Base-by-base conservation (phyloP, 2,329 filamentous ascomycete genomes). In the Arthrobotrys entomopaga region DNA sequence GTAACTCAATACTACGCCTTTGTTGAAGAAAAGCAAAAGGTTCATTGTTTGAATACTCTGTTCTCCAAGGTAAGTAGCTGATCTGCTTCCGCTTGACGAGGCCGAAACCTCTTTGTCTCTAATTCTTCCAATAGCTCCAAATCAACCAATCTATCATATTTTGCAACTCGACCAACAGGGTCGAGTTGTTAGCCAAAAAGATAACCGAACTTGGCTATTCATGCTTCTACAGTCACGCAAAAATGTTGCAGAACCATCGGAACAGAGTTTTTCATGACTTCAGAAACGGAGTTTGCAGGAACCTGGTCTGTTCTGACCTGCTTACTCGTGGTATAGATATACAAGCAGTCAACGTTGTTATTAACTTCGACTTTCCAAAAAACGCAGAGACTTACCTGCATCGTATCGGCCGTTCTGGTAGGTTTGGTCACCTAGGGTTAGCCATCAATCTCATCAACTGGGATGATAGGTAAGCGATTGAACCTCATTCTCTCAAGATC, bases 121-220 rank as follows among this genome's bases (percentile, higher is more conserved):
- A 20, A 42, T 26, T 34, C 40, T 49, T 22, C 40, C 29, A 19
- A 46, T 63, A 79, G 83, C 88, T 99, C 15, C 94, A 99, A 83
- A 99, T 99, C 84, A 99, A 99, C 84, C 95, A 99, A 85, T 99
- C 96, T 76, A 99, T 99, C 84, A 99, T 99, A 81, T 99, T 99
- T 85, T 99, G 95, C 84, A 99, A 99, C 83, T 99, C 95, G 46
- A 99, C 95, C 63, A 98, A 98, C 82, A 92, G 95, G 77, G 95
- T 99, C 75, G 95, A 99, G 83, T 86, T 99, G 61, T 87, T 99
- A 24, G 95, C 95, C 58, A 99, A 99, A 86, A 99, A 99, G 83
- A 99, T 99, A 80, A 99, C 96, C 54, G 96, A 99, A 82, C 88
- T 99, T 77, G 95, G 95, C 77, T 99, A 99, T 83, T 99, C 95